phyloP scores from a whole-genome alignment of 208 protist species.

The Crithidia thermophila region DNA sequence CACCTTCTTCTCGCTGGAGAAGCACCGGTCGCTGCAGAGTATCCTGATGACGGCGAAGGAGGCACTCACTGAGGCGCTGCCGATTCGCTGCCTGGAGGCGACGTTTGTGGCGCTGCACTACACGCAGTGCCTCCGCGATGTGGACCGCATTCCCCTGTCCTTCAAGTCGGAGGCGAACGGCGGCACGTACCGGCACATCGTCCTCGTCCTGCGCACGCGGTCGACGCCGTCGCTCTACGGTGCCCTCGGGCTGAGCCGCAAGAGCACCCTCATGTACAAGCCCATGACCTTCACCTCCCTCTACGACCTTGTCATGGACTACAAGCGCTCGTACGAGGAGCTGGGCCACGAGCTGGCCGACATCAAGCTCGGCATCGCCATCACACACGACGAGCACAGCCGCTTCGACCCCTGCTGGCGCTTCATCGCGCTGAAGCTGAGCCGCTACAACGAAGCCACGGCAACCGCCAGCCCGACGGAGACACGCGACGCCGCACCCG shows the following conservation, averaged over 20 bases:
- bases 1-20: constrained; percentile 92
- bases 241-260: constrained; percentile 87
- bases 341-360: constrained; percentile 83
- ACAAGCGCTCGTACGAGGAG: constrained; percentile 72
- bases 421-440: constrained; percentile 73
- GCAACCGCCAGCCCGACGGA: background rate
- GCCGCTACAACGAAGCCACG: constrained; percentile 20
- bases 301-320: constrained; percentile 88
- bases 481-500: background rate
- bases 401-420: constrained; percentile 75
- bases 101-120: constrained; percentile 87
- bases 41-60: constrained; percentile 85
- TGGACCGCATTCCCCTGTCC: constrained; percentile 89
- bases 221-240: constrained; percentile 48
- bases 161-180: constrained; percentile 84
- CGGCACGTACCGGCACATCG: constrained; percentile 82
- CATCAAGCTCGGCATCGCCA: constrained; percentile 83
- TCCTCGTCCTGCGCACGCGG: constrained; percentile 66
- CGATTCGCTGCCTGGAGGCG: constrained; percentile 93
- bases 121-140: constrained; percentile 70
- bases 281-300: constrained; percentile 63
- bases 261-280: constrained; percentile 90
- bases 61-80: constrained; percentile 81
- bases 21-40: constrained; percentile 84
- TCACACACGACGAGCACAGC: constrained; percentile 66